Evolutionary conservation across 1,284 basidiomycete species (phyloP).

Genomic region (Mycosarcoma maydis): DNA sequence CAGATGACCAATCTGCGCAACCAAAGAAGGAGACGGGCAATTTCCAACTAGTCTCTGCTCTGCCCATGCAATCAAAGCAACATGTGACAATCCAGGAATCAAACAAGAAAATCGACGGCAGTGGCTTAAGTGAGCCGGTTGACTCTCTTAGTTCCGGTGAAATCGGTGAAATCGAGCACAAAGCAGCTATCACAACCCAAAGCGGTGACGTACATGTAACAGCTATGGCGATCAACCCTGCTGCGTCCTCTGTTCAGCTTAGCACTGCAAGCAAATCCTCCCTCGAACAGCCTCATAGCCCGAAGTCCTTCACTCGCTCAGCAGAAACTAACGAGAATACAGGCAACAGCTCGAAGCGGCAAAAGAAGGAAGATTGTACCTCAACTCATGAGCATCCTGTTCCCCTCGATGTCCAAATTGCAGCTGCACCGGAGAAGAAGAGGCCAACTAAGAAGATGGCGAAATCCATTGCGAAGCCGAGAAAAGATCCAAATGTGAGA

Average conservation of each 20-base stretch:
- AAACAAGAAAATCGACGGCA: neutral
- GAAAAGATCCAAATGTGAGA: conserved; percentile 9
- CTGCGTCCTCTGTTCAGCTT: neutral
- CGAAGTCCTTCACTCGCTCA: neutral
- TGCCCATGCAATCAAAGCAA: no score
- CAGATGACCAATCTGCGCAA: neutral
- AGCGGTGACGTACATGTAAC: neutral
- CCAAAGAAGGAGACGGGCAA: no score
- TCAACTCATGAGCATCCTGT: neutral
- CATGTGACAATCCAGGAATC: no score
- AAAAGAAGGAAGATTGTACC: conserved; percentile 4
- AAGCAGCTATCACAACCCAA: neutral
- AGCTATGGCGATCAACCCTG: neutral
- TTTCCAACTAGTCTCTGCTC: no score
- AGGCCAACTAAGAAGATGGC: neutral
- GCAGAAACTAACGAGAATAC: no score
- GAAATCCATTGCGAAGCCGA: conserved; percentile 7
- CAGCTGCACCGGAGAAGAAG: neutral
- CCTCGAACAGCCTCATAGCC: neutral
- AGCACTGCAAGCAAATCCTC: neutral
- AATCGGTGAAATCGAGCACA: neutral
- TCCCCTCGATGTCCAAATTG: neutral
- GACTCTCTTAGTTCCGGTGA: no score
- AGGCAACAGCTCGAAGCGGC: conserved; percentile 4
- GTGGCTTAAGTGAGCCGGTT: no score